Percentiles rank a stretch among this genome's conserved stretches.
Conservation (phyloP, 1,284 basidiomycete genomes). For the Cryptococcus hybrid region DNA sequence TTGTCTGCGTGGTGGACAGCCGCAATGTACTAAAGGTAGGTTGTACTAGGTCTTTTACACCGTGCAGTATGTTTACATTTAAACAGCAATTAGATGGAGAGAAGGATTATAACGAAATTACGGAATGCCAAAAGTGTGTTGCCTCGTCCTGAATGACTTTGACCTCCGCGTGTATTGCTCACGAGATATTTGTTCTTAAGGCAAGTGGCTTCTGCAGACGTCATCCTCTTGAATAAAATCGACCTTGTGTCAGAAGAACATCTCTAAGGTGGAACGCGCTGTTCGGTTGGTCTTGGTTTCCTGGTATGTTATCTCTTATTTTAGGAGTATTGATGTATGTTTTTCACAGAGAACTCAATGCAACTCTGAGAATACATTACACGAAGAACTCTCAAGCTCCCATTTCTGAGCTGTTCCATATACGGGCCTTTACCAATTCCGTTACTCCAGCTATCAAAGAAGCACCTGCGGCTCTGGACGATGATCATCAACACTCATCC, state of each 20-base stretch:
- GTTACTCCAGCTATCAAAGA: background rate
- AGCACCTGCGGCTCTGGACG: constrained; percentile 11
- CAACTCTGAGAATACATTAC: constrained; percentile 66
- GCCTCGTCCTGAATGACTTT: background rate
- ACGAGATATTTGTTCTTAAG: constrained; percentile 49
- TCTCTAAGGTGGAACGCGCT: constrained; percentile 55
- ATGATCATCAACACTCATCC: constrained; percentile 37
- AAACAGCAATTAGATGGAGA: constrained; percentile 79
- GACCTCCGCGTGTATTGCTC: too few relatives aligned
- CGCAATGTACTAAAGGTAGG: constrained; percentile 73
- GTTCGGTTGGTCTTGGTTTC: constrained; percentile 50
- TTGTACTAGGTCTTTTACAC: background rate
- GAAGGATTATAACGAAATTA: constrained; percentile 62
- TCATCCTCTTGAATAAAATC: constrained; percentile 83
- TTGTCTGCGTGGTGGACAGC: constrained; percentile 87
- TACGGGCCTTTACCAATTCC: constrained; percentile 65
- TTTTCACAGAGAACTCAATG: constrained; percentile 62
- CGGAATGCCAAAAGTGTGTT: constrained; percentile 71
- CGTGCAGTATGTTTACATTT: too few relatives aligned
- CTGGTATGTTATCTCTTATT: background rate
- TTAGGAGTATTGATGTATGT: background rate
- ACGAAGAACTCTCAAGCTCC: constrained; percentile 68
- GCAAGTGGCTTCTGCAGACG: constrained; percentile 85
- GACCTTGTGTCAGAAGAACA: constrained; percentile 61
- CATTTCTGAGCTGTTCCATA: constrained; percentile 69